A percentile compares a stretch with the other conserved stretches of the same genome.
Evolutionary conservation across 768 basidiomycete species (phyloP).

Genomic region (Lactifluus subvellereus): DNA sequence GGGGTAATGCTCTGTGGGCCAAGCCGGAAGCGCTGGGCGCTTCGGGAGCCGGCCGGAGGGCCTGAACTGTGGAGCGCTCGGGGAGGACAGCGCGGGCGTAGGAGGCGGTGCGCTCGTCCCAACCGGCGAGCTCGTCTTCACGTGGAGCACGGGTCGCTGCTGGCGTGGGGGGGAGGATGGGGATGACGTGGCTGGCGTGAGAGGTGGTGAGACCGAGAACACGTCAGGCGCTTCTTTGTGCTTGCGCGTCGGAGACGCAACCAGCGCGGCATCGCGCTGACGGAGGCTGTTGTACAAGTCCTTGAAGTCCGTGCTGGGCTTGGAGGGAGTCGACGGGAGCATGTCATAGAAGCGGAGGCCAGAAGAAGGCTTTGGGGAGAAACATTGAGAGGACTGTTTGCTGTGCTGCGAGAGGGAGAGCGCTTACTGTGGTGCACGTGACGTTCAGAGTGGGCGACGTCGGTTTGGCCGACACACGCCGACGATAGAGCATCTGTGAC

Average conservation of each 20-base stretch:
- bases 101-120: constrained; percentile 17
- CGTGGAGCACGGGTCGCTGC: constrained; percentile 15
- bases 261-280: not conserved
- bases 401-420: not conserved
- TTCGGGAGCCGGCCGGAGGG: constrained; percentile 16
- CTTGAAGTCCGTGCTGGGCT: constrained; percentile 19
- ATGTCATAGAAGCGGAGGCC: constrained; percentile 10
- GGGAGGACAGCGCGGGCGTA: constrained; percentile 9
- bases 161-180: constrained; percentile 22
- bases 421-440: constrained; percentile 12
- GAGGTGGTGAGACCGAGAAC: not conserved
- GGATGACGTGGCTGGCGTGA: constrained; percentile 27
- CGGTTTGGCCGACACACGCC: constrained; percentile 6
- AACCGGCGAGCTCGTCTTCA: constrained; percentile 16
- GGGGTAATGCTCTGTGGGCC: constrained; percentile 13
- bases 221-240: not conserved
- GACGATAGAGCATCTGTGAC: constrained; percentile 7
- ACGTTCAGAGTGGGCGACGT: not conserved
- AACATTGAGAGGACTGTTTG: not conserved
- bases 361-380: constrained; percentile 2
- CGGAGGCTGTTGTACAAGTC: constrained; percentile 16
- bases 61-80: constrained; percentile 2
- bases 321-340: constrained; percentile 14
- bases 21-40: constrained; percentile 12
- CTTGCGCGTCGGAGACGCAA: not conserved